These are phyloP conservation scores for Ammopiptanthus mongolicus DNA, from an alignment of 306 rosid species.

Conservation along the genomic window DNA sequence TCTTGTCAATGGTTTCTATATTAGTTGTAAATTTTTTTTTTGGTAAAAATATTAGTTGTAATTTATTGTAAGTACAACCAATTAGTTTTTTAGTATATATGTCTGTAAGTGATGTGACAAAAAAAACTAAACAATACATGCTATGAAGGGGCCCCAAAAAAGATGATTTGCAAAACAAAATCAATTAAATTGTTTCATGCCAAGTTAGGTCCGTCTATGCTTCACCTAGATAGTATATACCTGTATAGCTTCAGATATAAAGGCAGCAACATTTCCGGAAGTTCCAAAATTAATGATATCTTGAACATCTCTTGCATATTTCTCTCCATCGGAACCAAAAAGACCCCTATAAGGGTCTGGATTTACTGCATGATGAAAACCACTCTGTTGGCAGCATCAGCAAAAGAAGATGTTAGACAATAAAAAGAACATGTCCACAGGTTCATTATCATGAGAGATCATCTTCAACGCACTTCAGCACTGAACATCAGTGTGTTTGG, in stretches of 20 bases:
- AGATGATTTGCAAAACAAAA: neutral
- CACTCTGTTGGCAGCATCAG: slow-evolving; percentile 48
- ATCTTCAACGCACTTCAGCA: neutral
- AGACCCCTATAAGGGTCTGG: slow-evolving; percentile 95
- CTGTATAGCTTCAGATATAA: slow-evolving; percentile 87
- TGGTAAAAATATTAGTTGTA: too few species aligned
- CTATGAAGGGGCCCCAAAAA: too few species aligned
- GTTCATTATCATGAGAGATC: slow-evolving; percentile 21
- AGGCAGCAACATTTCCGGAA: slow-evolving; percentile 79
- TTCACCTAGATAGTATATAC: slow-evolving; percentile 22
- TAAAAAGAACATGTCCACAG: too few species aligned
- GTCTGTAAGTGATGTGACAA: too few species aligned
- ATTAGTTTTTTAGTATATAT: too few species aligned
- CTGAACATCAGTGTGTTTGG: too few species aligned
- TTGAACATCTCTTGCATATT: slow-evolving; percentile 81
- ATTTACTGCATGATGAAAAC: slow-evolving; percentile 86
- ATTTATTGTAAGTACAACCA: too few species aligned
- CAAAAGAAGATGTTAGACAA: neutral
- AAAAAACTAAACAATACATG: too few species aligned
- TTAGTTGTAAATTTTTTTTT: too few species aligned
- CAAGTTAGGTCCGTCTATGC: neutral
- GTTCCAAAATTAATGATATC: slow-evolving; percentile 87
- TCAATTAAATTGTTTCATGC: neutral
- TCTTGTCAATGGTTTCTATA: too few species aligned
- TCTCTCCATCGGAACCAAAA: slow-evolving; percentile 89